Percentiles rank a stretch among this genome's conserved stretches.
phyloP scores from a whole-genome alignment of 2,329 filamentous ascomycete species.

The Exophiala viscosa region DNA sequence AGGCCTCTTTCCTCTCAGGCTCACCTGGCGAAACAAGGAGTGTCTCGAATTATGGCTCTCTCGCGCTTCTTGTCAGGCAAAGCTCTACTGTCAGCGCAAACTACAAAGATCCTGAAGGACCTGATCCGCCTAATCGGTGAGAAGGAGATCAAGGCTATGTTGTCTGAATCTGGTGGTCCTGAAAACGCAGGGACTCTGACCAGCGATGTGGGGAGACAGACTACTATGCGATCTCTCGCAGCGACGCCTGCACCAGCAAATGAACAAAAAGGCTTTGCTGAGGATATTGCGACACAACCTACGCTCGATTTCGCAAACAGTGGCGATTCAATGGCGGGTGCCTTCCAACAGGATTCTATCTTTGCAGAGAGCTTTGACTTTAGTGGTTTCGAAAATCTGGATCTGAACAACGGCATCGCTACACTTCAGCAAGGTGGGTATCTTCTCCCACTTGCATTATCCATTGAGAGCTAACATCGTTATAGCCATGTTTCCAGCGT shows the following conservation, averaged over 20 bases:
- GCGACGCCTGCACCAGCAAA: not conserved
- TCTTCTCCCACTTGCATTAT: not conserved
- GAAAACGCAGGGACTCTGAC: not conserved
- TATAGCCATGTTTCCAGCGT: conserved; percentile 16
- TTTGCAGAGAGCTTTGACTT: conserved; percentile 11
- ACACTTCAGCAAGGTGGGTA: conserved; percentile 16
- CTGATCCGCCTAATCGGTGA: conserved; percentile 20
- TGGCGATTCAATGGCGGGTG: not conserved
- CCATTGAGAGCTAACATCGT: not conserved
- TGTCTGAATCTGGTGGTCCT: conserved; percentile 11
- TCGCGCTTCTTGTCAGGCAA: conserved; percentile 37
- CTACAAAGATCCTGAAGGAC: conserved; percentile 24
- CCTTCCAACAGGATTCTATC: not conserved
- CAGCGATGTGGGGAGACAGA: not conserved
- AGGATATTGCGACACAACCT: not conserved
- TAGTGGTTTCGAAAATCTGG: conserved; percentile 17
- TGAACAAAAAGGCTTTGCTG: not conserved
- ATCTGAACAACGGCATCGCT: conserved; percentile 17
- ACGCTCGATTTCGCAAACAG: not conserved
- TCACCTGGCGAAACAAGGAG: conserved; percentile 40
- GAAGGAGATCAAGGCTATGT: conserved; percentile 23
- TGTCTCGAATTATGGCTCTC: conserved; percentile 42
- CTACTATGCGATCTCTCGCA: not conserved
- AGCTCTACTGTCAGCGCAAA: conserved; percentile 37
- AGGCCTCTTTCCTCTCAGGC: conserved; percentile 42